Percentiles rank a stretch among this genome's conserved stretches.
These are phyloP conservation scores for Ambispora gerdemannii DNA, from an alignment of 192 early-diverging fungal genomes.

Conservation along the genomic window DNA sequence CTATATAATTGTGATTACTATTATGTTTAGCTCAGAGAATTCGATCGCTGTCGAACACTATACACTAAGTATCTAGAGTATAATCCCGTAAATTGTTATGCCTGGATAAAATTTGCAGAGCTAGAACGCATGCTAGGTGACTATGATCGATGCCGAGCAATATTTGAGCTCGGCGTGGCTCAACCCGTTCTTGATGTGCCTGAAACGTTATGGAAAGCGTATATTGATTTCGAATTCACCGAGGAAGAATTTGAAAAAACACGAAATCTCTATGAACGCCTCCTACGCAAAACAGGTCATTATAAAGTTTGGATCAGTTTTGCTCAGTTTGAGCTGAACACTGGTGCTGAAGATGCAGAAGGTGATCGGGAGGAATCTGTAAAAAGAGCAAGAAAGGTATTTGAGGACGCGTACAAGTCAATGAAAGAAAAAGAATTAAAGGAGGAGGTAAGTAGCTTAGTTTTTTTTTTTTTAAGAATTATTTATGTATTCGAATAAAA, in stretches of 20 bases:
- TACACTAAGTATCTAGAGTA: conserved; percentile 92
- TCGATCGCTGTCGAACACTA: conserved; percentile 85
- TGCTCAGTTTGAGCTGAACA: conserved; percentile 85
- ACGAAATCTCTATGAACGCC: conserved; percentile 74
- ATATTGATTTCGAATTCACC: conserved; percentile 90
- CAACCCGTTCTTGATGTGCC: conserved; percentile 96
- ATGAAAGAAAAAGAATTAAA: conserved; percentile 73
- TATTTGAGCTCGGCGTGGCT: conserved; percentile 88
- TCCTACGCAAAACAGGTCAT: conserved; percentile 85
- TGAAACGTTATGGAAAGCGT: conserved; percentile 97
- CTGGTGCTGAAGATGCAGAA: too few species aligned
- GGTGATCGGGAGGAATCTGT: conserved; percentile 44
- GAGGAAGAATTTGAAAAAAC: conserved; percentile 80
- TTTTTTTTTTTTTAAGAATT: neutral
- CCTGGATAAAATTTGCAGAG: conserved; percentile 97
- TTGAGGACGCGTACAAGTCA: conserved; percentile 66
- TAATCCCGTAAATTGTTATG: conserved; percentile 80
- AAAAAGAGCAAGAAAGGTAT: conserved; percentile 66
- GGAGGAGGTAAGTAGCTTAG: conserved; percentile 59
- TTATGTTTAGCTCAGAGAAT: conserved; percentile 72
- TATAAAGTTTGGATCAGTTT: conserved; percentile 97
- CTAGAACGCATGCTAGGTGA: conserved; percentile 86
- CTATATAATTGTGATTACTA: neutral
- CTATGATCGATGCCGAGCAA: conserved; percentile 73
- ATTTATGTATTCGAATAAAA: neutral